Percentiles rank a stretch among this genome's conserved stretches.
phyloP scores from a whole-genome alignment of 2,329 filamentous ascomycete genomes.

The Dothidotthia symphoricarpi region DNA sequence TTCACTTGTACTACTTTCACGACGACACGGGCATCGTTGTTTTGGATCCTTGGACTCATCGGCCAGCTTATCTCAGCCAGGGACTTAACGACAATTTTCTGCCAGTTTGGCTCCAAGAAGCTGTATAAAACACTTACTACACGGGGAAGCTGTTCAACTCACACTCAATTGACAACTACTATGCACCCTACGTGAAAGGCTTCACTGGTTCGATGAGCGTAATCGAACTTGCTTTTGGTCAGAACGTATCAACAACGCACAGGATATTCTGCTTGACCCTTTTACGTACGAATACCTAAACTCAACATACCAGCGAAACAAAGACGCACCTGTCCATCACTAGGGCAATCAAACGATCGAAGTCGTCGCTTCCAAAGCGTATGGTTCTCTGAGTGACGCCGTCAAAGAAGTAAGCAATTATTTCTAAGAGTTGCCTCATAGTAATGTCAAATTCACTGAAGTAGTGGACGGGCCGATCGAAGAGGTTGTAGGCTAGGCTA shows the following conservation, averaged over 20 bases:
- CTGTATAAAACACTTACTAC: slow-evolving; percentile 68
- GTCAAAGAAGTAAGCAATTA: slow-evolving; percentile 54
- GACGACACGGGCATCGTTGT: too few species aligned
- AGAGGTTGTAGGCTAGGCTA: too few species aligned
- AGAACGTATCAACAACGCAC: too few species aligned
- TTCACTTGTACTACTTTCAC: too few species aligned
- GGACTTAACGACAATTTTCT: slow-evolving; percentile 66
- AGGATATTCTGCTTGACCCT: slow-evolving; percentile 60
- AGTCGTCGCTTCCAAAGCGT: slow-evolving; percentile 58
- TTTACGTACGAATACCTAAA: slow-evolving; percentile 68
- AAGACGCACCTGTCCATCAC: slow-evolving; percentile 55
- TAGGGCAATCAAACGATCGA: slow-evolving; percentile 57
- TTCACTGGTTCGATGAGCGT: slow-evolving; percentile 52
- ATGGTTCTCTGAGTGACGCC: slow-evolving; percentile 61
- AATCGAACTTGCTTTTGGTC: too few species aligned
- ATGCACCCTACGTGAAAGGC: slow-evolving; percentile 55
- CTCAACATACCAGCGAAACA: slow-evolving; percentile 61
- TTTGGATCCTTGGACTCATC: too few species aligned
- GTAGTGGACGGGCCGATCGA: too few species aligned
- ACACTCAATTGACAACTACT: slow-evolving; percentile 60
- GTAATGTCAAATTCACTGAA: too few species aligned
- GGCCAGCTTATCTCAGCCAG: slow-evolving; percentile 34
- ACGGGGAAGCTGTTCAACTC: slow-evolving; percentile 68
- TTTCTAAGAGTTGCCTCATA: slow-evolving; percentile 66
- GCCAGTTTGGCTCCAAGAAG: slow-evolving; percentile 64